phyloP scores from a whole-genome alignment of 116 monocot species.

The Posidonia oceanica region DNA sequence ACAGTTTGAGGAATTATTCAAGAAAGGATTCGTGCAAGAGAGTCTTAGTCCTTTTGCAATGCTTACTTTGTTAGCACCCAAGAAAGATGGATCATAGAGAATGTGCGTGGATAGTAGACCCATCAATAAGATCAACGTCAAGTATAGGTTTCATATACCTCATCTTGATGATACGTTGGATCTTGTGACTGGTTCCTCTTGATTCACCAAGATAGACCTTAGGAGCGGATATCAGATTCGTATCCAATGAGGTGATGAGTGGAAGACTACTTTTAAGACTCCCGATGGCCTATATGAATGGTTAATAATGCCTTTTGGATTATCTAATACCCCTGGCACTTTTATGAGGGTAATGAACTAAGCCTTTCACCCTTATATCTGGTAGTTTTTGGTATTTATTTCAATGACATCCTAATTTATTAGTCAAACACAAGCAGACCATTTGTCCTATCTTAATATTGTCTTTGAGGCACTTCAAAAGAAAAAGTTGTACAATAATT shows the following conservation, averaged over 20 bases:
- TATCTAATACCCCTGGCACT: conserved; percentile 5
- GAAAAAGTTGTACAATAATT: background rate
- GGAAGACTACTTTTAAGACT: background rate
- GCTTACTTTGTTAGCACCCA: background rate
- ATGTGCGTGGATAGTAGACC: conserved; percentile 1
- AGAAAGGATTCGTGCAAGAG: background rate
- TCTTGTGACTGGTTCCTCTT: background rate
- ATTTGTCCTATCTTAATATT: background rate
- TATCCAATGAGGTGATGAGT: background rate
- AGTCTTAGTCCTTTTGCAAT: background rate
- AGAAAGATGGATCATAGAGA: conserved; percentile 4
- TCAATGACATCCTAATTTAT: conserved; percentile 11
- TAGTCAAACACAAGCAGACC: background rate
- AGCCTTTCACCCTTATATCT: background rate
- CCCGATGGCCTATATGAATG: conserved; percentile 4
- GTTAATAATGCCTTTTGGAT: conserved; percentile 2
- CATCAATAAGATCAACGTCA: conserved; percentile 4
- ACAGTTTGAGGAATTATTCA: background rate
- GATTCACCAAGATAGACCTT: background rate
- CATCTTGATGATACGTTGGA: conserved; percentile 1
- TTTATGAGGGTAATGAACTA: conserved; percentile 3
- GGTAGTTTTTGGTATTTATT: conserved; percentile 6
- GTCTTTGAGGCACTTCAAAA: background rate
- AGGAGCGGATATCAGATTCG: conserved; percentile 3
- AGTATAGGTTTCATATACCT: background rate